Percentiles rank a stretch among this genome's conserved stretches.
phyloP scores from a whole-genome alignment of 192 early-diverging fungal genomes.

The Coemansia umbellata region DNA sequence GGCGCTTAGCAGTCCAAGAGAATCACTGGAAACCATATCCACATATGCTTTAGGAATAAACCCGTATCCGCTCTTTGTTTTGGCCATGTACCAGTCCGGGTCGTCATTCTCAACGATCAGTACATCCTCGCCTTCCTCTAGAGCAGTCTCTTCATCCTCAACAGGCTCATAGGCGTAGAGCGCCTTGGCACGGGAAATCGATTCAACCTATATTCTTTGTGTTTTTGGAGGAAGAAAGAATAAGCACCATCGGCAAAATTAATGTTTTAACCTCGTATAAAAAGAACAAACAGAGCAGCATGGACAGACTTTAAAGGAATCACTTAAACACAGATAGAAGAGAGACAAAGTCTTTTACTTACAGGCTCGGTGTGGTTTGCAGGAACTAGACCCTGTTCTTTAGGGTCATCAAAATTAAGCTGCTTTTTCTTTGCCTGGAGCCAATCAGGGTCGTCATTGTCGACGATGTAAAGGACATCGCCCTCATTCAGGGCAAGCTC shows the following conservation, averaged over 20 bases:
- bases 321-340: not conserved
- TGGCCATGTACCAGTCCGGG: conserved; percentile 90
- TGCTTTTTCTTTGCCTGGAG: conserved; percentile 75
- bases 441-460: conserved; percentile 91
- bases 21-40: conserved; percentile 44
- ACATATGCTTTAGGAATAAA: conserved; percentile 89
- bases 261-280: too few species aligned
- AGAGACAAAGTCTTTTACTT: conserved; percentile 7
- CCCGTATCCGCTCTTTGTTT: conserved; percentile 67
- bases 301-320: too few species aligned
- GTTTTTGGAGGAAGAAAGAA: not conserved
- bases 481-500: conserved; percentile 84
- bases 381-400: conserved; percentile 79
- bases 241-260: not conserved
- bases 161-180: conserved; percentile 82
- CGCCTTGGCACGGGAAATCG: conserved; percentile 58
- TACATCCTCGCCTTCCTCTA: conserved; percentile 70
- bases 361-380: conserved; percentile 80
- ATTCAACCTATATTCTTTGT: conserved; percentile 40
- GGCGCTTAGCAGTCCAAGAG: too few species aligned
- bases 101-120: conserved; percentile 79
- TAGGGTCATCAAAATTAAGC: conserved; percentile 26
- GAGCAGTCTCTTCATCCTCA: conserved; percentile 78
- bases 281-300: not conserved
- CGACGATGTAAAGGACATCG: conserved; percentile 81